These are phyloP conservation scores for Plasmodium ovale DNA, from an alignment of 169 alveolate genomes.

Conservation along the genomic window DNA sequence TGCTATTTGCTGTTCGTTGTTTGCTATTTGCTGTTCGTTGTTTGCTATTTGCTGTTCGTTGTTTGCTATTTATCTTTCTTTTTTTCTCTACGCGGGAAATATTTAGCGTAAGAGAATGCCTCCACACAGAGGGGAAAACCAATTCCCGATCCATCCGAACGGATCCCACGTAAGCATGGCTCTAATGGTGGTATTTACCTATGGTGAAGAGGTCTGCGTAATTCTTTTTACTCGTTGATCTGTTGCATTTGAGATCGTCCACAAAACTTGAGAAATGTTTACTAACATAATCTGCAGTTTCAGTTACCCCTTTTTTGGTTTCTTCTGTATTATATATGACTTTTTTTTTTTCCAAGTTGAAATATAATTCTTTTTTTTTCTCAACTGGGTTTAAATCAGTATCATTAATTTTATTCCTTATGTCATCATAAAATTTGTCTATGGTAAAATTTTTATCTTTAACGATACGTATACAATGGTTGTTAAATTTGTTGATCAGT, in stretches of 20 bases:
- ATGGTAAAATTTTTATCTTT: conserved; percentile 53
- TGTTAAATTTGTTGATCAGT: conserved; percentile 66
- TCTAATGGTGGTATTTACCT: conserved; percentile 9
- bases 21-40: too few relatives aligned
- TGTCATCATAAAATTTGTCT: conserved; percentile 53
- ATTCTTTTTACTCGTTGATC: conserved; percentile 15
- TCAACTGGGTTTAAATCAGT: conserved; percentile 28
- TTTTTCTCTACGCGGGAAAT: background rate
- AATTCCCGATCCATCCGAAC: too few relatives aligned
- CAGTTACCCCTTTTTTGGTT: background rate
- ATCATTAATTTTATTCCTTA: conserved; percentile 54
- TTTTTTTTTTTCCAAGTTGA: conserved; percentile 47
- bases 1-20: too few relatives aligned
- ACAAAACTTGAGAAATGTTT: conserved; percentile 13
- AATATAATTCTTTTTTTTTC: conserved; percentile 31
- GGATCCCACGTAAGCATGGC: background rate
- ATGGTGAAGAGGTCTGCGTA: conserved; percentile 49
- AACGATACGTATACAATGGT: conserved; percentile 52
- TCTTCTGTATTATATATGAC: conserved; percentile 15
- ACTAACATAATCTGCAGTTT: conserved; percentile 5
- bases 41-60: too few relatives aligned
- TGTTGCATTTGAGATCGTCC: conserved; percentile 25
- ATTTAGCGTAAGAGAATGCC: too few relatives aligned
- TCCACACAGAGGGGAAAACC: too few relatives aligned
- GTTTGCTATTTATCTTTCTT: background rate